phyloP scores from a whole-genome alignment of 306 rosid species.

The Pyrus bretschneideri region DNA sequence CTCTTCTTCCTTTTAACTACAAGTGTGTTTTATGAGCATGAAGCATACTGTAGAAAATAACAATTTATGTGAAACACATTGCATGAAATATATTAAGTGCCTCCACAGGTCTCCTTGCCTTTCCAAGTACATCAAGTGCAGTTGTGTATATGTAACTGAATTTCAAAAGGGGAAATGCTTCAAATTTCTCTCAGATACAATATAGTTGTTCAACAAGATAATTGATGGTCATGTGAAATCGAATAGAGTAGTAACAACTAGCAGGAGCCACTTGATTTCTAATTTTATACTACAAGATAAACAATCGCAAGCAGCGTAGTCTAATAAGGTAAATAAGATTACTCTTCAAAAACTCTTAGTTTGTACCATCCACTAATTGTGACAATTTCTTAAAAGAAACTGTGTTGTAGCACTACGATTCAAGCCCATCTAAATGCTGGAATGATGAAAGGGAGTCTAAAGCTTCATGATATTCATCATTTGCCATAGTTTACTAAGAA shows the following conservation, averaged over 20 bases:
- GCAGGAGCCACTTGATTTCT: background rate
- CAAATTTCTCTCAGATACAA: background rate
- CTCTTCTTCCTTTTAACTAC: conserved; percentile 5
- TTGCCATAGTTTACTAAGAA: background rate
- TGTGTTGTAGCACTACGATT: background rate
- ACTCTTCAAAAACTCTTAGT: background rate
- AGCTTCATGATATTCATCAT: background rate
- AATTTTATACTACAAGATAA: background rate
- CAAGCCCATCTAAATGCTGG: background rate
- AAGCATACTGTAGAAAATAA: conserved; percentile 8
- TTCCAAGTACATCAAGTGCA: conserved; percentile 88
- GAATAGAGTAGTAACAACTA: background rate
- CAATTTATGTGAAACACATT: conserved; percentile 37
- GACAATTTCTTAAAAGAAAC: background rate
- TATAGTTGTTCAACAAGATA: background rate
- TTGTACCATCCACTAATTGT: background rate
- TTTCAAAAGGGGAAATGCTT: conserved; percentile 1
- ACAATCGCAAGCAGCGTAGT: background rate
- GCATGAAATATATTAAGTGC: conserved; percentile 72
- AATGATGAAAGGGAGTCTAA: background rate
- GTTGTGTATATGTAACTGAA: conserved; percentile 72
- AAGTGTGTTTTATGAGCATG: conserved; percentile 11
- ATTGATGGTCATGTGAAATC: background rate
- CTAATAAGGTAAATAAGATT: background rate
- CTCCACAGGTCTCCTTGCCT: conserved; percentile 87